phyloP scores from a whole-genome alignment of 2,329 filamentous ascomycete genomes.

The Talaromyces sp. region DNA sequence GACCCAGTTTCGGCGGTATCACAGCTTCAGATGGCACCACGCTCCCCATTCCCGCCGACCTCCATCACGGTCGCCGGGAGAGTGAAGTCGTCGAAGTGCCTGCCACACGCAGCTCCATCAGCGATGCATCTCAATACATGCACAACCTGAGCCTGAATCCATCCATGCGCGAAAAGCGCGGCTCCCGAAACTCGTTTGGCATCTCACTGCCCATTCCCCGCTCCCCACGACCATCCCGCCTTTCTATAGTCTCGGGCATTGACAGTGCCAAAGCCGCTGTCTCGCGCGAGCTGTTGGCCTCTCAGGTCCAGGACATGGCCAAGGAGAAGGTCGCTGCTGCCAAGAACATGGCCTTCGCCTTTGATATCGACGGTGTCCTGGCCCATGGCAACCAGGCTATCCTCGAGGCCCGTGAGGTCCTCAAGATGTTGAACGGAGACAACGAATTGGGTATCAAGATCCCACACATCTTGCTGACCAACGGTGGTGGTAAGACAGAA shows the following conservation, averaged over 20 bases:
- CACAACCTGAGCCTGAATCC: conserved; percentile 67
- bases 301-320: conserved; percentile 66
- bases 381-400: conserved; percentile 70
- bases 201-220: conserved; percentile 69
- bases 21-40: conserved; percentile 18
- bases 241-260: conserved; percentile 56
- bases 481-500: conserved; percentile 71
- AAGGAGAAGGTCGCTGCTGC: conserved; percentile 64
- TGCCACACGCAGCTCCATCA: conserved; percentile 64
- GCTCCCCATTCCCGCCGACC: conserved; percentile 40
- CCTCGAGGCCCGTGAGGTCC: conserved; percentile 62
- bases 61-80: conserved; percentile 27
- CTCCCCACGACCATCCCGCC: conserved; percentile 65
- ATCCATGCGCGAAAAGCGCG: conserved; percentile 64
- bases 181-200: conserved; percentile 73
- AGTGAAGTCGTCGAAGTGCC: conserved; percentile 65
- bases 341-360: conserved; percentile 79
- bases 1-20: conserved; percentile 25
- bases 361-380: conserved; percentile 66
- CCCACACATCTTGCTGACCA: conserved; percentile 70
- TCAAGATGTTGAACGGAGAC: conserved; percentile 70
- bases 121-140: conserved; percentile 67
- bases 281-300: conserved; percentile 64
- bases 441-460: conserved; percentile 78
- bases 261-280: conserved; percentile 54